phyloP scores from a whole-genome alignment of 495 filamentous ascomycete species.

The Penicillium samsonianum region DNA sequence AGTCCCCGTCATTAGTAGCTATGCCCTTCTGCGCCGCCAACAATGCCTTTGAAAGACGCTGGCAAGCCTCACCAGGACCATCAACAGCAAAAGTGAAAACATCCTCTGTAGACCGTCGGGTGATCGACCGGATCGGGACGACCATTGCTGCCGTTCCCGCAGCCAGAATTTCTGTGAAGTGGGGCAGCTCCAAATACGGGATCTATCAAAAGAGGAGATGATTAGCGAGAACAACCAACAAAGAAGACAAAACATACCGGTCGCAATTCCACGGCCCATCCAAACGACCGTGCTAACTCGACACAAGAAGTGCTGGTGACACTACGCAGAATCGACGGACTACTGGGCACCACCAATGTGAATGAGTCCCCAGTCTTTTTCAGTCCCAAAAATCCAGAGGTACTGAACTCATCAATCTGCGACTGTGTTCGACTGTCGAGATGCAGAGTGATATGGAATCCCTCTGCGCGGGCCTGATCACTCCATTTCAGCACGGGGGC shows the following conservation, averaged over 20 bases:
- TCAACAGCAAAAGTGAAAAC: not conserved
- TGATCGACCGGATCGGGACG: conserved; percentile 79
- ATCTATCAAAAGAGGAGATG: conserved; percentile 46
- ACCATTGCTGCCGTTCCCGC: conserved; percentile 82
- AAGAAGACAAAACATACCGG: conserved; percentile 27
- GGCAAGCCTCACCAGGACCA: conserved; percentile 3
- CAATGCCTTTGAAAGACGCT: not conserved
- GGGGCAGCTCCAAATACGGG: conserved; percentile 64
- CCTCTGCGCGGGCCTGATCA: conserved; percentile 41
- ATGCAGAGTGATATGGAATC: conserved; percentile 50
- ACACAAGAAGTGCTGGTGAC: conserved; percentile 64
- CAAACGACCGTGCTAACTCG: conserved; percentile 56
- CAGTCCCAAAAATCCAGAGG: conserved; percentile 49
- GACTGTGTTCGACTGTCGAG: conserved; percentile 46
- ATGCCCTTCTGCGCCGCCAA: not conserved
- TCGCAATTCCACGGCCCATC: conserved; percentile 61
- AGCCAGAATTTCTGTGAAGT: conserved; percentile 76
- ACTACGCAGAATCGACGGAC: conserved; percentile 63
- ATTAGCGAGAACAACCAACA: not conserved
- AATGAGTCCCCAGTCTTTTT: conserved; percentile 17
- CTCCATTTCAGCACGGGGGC: conserved; percentile 46
- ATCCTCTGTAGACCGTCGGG: conserved; percentile 22
- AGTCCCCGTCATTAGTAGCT: not conserved
- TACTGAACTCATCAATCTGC: conserved; percentile 50
- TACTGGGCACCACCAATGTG: conserved; percentile 63